Evolutionary conservation across 78 protist species (phyloP).

Genomic region (Capsaspora owczarzaki): DNA sequence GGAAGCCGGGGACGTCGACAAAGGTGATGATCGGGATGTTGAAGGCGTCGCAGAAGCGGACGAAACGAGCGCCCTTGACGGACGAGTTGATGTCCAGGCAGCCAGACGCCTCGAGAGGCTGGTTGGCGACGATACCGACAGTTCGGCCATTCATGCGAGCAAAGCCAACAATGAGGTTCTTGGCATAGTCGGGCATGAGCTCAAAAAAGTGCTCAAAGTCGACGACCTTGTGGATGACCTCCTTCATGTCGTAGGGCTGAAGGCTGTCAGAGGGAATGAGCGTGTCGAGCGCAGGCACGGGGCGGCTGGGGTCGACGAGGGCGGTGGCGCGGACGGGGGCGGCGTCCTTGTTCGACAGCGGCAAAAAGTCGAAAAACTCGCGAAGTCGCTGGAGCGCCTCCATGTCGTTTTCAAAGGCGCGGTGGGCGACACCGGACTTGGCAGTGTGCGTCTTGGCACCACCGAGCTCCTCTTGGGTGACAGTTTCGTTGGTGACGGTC

Average conservation of each 20-base stretch:
- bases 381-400: conserved; percentile 69
- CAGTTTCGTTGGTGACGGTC: conserved; percentile 62
- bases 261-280: conserved; percentile 76
- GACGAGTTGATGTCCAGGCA: conserved; percentile 90
- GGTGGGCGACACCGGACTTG: conserved; percentile 82
- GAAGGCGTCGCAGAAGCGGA: conserved; percentile 94
- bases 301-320: conserved; percentile 39
- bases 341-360: conserved; percentile 55
- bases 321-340: conserved; percentile 53
- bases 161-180: conserved; percentile 86
- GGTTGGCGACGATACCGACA: conserved; percentile 95
- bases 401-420: conserved; percentile 80
- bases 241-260: conserved; percentile 89
- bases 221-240: conserved; percentile 73
- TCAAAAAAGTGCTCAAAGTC: conserved; percentile 89
- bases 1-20: conserved; percentile 98
- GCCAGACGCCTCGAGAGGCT: conserved; percentile 92
- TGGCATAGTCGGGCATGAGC: conserved; percentile 82
- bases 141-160: conserved; percentile 91
- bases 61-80: conserved; percentile 81
- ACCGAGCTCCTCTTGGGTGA: conserved; percentile 91
- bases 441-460: conserved; percentile 82
- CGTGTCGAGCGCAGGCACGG: conserved; percentile 35
- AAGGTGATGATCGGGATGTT: conserved; percentile 93
- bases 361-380: conserved; percentile 64